Evolutionary conservation across 371 early-diverging fungal species (phyloP), one percentile per base, ranked within the genome.

Genomic region (Parasitella parasitica): DNA sequence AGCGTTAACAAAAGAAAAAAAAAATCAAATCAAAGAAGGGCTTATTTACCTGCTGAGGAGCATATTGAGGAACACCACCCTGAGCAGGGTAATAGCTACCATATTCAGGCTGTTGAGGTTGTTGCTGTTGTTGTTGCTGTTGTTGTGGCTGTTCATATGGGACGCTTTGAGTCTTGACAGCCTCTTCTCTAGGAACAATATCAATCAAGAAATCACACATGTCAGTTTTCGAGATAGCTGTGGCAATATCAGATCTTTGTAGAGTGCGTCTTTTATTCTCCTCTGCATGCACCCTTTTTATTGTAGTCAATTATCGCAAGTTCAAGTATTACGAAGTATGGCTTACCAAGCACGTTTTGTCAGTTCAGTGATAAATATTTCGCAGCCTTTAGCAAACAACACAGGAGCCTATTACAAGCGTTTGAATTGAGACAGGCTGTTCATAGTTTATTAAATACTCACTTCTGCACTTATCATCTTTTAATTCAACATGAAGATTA

Each of bases 151-250:
- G 74, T 15, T 73, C 74, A 53, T 65, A 73, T 7, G 64, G 66
- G 4, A 65, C 52, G 18, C 32, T 63, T 39, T 54, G 62, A 5
- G 64, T 41, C 62, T 75, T 68, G 3, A 56, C 41, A 24, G 73
- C 80, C 67, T 94, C 94, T 57, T 96, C 97, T 32, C 97, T 81
- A 5, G 99, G 99, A 13, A 99, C 95, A 75, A 99, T 94, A 74
- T 99, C 99, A 63, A 99, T 97, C 66, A 99, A 76, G 72, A 99
- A 99, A 72, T 99, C 99, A 81, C 92, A 99, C 89, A 94, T 90
- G 64, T 99, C 99, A 16, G 94, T 89, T 70, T 96, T 93, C 57
- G 91, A 86, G 27, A 98, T 88, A 2, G 99, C 99, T 20, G 90
- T 87, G 11, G 95, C 93, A 37, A 99, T 92, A 72, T 99, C 99